Evolutionary conservation across 129 eudicot species (phyloP).

Genomic region (Gnaphalium uliginosum): DNA sequence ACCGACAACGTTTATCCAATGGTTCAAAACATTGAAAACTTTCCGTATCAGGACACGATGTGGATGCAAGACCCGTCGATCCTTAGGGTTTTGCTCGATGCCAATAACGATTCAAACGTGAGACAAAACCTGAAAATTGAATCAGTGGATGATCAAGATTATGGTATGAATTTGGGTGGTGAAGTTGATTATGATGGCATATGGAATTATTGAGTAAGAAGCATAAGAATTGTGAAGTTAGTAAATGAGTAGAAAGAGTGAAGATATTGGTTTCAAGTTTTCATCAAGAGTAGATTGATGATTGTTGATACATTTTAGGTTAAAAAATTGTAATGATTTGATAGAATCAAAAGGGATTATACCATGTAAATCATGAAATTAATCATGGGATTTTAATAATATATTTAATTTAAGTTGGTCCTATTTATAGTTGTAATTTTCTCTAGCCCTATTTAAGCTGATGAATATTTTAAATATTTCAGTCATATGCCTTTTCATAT

Average conservation of each 20-base stretch:
- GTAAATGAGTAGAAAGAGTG: constrained; percentile 13
- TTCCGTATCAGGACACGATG: constrained; percentile 41
- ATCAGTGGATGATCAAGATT: constrained; percentile 43
- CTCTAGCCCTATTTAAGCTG: neutral
- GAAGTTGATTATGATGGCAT: constrained; percentile 58
- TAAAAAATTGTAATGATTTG: constrained; percentile 27
- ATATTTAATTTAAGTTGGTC: constrained; percentile 13
- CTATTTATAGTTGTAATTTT: neutral
- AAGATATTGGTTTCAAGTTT: constrained; percentile 18
- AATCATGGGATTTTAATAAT: constrained; percentile 26
- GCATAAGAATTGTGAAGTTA: constrained; percentile 4
- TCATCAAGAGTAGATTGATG: constrained; percentile 19
- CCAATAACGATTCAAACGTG: constrained; percentile 28
- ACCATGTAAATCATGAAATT: constrained; percentile 32
- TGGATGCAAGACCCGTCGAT: constrained; percentile 66
- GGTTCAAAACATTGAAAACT: constrained; percentile 33
- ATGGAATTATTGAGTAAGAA: constrained; percentile 61
- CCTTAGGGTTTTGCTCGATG: constrained; percentile 42
- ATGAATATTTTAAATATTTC: neutral
- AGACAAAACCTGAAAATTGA: constrained; percentile 35
- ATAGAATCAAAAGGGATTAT: constrained; percentile 35
- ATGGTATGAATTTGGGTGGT: constrained; percentile 36
- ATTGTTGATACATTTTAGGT: constrained; percentile 33
- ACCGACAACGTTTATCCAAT: constrained; percentile 21
- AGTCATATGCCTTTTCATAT: neutral